Evolutionary conservation across 2,329 filamentous ascomycete genomes (phyloP).

Genomic region (Diaporthe vaccinii): DNA sequence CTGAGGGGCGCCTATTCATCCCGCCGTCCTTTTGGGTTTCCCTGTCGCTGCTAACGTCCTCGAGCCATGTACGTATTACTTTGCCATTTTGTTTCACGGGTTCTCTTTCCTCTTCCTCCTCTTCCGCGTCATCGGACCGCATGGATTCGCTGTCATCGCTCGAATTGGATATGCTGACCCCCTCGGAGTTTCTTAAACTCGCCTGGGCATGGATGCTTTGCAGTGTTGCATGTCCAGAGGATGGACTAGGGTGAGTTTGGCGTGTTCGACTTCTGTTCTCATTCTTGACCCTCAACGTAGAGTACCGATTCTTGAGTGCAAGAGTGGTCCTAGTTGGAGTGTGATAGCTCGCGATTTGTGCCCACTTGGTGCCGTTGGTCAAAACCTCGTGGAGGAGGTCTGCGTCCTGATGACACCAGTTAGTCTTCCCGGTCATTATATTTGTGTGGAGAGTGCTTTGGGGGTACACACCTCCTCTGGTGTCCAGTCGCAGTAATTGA

Average conservation of each 20-base stretch:
- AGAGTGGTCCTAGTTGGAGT: constrained; percentile 47
- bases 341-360: constrained; percentile 45
- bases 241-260: constrained; percentile 11
- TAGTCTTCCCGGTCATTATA: constrained; percentile 3
- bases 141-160: constrained; percentile 6
- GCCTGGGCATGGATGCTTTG: constrained; percentile 12
- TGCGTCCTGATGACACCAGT: constrained; percentile 40
- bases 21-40: not conserved
- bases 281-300: constrained; percentile 4
- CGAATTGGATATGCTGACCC: not conserved
- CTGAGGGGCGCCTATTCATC: not conserved
- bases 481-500: constrained; percentile 47
- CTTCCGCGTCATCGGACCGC: constrained; percentile 4
- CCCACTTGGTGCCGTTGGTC: constrained; percentile 46
- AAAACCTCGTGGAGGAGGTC: constrained; percentile 43
- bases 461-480: constrained; percentile 42
- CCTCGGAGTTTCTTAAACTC: not conserved
- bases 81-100: not conserved
- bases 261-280: constrained; percentile 12
- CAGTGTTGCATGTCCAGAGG: constrained; percentile 15
- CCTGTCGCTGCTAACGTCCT: not conserved
- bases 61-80: constrained; percentile 20
- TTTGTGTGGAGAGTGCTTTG: not conserved
- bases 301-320: constrained; percentile 46
- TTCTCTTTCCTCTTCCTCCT: constrained; percentile 8